phyloP scores from a whole-genome alignment of 371 early-diverging fungal species.

The Rhizomucor miehei region DNA sequence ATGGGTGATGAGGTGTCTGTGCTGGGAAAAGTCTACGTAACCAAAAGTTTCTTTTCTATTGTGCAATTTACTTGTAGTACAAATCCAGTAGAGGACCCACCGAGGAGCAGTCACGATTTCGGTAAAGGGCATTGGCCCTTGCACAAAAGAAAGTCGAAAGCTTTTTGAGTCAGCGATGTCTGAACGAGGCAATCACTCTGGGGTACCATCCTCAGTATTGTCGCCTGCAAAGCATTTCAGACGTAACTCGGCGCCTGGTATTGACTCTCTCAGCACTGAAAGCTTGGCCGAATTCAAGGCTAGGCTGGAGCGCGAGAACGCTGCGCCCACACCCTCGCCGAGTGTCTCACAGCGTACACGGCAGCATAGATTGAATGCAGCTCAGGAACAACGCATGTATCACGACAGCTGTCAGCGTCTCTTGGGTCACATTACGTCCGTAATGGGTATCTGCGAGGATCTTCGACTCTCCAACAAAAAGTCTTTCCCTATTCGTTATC shows the following conservation, averaged over 20 bases:
- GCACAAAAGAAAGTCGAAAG: too few relatives aligned
- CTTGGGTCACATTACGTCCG: constrained; percentile 55
- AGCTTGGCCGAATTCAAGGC: constrained; percentile 10
- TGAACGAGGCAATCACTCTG: constrained; percentile 9
- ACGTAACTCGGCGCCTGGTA: constrained; percentile 33
- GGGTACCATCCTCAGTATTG: constrained; percentile 5
- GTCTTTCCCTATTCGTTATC: constrained; percentile 68
- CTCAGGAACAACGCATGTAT: constrained; percentile 63
- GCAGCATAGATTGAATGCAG: constrained; percentile 44
- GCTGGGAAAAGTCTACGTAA: too few relatives aligned
- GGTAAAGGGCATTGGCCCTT: too few relatives aligned
- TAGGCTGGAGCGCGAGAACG: neutral
- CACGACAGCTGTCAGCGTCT: constrained; percentile 72
- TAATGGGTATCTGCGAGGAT: constrained; percentile 57
- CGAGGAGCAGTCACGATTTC: too few relatives aligned
- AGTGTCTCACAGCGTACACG: constrained; percentile 26
- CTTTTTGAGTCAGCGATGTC: constrained; percentile 6
- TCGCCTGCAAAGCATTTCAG: constrained; percentile 18
- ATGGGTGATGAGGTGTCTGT: too few relatives aligned
- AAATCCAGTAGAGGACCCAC: too few relatives aligned
- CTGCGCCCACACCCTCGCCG: constrained; percentile 11
- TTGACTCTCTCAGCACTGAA: constrained; percentile 22
- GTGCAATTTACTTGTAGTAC: too few relatives aligned
- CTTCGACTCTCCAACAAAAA: constrained; percentile 62
- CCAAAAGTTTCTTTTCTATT: too few relatives aligned